Evolutionary conservation across 169 alveolate species (phyloP).

Genomic region (Plasmodium cynomolgi): DNA sequence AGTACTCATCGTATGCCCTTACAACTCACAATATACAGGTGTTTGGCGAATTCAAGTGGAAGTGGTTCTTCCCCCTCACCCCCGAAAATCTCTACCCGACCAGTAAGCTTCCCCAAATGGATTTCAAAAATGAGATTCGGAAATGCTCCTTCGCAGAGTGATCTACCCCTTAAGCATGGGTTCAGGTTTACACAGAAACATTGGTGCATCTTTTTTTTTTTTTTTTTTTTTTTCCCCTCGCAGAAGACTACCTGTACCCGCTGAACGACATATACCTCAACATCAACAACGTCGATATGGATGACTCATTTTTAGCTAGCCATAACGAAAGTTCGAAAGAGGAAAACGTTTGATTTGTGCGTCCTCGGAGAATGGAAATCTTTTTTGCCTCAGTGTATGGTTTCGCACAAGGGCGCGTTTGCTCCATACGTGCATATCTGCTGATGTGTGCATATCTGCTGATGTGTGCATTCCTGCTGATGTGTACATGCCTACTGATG

Average conservation of each 20-base stretch:
- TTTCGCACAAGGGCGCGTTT: not conserved
- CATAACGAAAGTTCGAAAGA: constrained; percentile 17
- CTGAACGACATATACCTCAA: constrained; percentile 52
- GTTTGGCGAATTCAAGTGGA: constrained; percentile 61
- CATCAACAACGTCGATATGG: constrained; percentile 38
- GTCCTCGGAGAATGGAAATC: not conserved
- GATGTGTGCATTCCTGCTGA: not conserved
- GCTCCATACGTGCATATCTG: not conserved
- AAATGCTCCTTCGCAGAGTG: not conserved
- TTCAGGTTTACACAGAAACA: not conserved
- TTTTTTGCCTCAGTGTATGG: not conserved
- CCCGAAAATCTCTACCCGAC: constrained; percentile 20
- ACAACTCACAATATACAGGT: constrained; percentile 11
- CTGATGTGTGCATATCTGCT: not conserved
- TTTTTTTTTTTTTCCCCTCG: not conserved
- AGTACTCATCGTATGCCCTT: not conserved
- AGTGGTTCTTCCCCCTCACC: constrained; percentile 59
- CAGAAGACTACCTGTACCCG: constrained; percentile 37
- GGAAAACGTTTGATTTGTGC: constrained; percentile 6
- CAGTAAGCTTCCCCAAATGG: not conserved
- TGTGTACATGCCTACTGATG: no score
- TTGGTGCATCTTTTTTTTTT: not conserved
- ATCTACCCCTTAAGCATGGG: not conserved
- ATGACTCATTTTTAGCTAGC: constrained; percentile 36
- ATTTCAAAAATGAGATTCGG: not conserved